A percentile compares a stretch with the other conserved stretches of the same genome.
These are phyloP conservation scores for Kokia cookei DNA, from an alignment of 441 rosid genomes.

Conservation along the genomic window DNA sequence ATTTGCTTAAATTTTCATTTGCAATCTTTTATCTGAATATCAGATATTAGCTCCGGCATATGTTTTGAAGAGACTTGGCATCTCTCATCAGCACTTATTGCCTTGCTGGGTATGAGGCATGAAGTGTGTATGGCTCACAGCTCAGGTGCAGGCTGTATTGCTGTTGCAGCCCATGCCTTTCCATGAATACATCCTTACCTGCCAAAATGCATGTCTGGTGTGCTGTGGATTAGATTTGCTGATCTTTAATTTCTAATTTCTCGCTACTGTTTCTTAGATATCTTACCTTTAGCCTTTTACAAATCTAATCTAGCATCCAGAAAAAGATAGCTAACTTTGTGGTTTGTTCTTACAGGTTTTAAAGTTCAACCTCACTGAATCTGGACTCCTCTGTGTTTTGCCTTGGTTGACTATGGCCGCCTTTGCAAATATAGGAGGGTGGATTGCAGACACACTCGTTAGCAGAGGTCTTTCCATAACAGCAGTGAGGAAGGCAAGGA, in stretches of 20 bases:
- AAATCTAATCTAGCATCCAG: neutral
- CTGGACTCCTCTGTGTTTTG: slow-evolving; percentile 94
- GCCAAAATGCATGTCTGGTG: neutral
- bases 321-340: neutral
- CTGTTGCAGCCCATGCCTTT: neutral
- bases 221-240: neutral
- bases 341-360: slow-evolving; percentile 55
- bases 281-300: neutral
- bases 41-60: neutral
- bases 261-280: neutral
- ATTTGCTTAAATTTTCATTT: neutral
- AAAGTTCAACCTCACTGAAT: slow-evolving; percentile 96
- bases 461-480: slow-evolving; percentile 92
- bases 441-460: slow-evolving; percentile 98
- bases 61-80: neutral
- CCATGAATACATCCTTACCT: neutral
- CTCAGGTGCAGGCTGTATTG: neutral
- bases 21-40: neutral
- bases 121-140: neutral
- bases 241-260: neutral
- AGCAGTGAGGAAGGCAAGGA: slow-evolving; percentile 84
- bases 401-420: slow-evolving; percentile 98
- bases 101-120: neutral
- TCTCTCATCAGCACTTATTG: neutral
- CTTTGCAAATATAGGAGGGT: slow-evolving; percentile 92